Evolutionary conservation across 164 flowering plant genomes (phyloP).

Genomic region (Tetrastigma voinierianum): DNA sequence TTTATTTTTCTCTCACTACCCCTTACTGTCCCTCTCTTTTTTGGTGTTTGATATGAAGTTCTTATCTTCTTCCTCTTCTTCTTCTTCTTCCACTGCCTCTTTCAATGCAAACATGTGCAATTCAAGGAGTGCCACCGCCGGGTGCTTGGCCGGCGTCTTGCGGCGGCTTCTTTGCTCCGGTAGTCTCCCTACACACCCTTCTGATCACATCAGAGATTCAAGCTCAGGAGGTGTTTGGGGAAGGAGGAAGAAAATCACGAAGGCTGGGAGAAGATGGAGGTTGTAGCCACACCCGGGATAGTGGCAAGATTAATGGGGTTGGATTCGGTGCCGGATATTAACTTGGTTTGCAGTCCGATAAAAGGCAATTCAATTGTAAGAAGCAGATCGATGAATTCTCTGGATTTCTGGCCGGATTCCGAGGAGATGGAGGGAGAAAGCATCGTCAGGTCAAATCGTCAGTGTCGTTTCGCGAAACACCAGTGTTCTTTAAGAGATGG

Average conservation of each 20-base stretch:
- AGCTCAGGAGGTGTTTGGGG: background rate
- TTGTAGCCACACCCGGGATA: conserved; percentile 28
- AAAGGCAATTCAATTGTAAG: conserved; percentile 23
- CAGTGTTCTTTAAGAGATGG: conserved; percentile 32
- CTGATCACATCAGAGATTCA: conserved; percentile 26
- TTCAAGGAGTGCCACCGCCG: conserved; percentile 23
- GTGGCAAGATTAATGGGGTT: conserved; percentile 77
- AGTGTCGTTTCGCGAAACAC: conserved; percentile 31
- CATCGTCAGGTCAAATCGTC: too few relatives aligned
- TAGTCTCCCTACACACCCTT: conserved; percentile 40
- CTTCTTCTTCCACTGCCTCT: conserved; percentile 18
- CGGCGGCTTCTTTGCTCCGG: conserved; percentile 48
- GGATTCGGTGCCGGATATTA: conserved; percentile 43
- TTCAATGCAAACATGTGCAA: conserved; percentile 7
- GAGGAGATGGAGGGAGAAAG: too few relatives aligned
- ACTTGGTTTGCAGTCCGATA: background rate
- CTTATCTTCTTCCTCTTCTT: conserved; percentile 18
- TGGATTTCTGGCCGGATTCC: conserved; percentile 10
- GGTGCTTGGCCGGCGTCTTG: conserved; percentile 39
- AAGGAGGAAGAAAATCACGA: background rate
- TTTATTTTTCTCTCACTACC: background rate
- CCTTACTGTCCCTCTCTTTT: background rate
- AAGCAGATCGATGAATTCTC: conserved; percentile 43
- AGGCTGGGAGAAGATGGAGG: conserved; percentile 11
- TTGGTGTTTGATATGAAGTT: conserved; percentile 19